Percentiles rank a stretch among this genome's conserved stretches.
Conservation (phyloP, 345 rosid species). For the Brassica juncea region DNA sequence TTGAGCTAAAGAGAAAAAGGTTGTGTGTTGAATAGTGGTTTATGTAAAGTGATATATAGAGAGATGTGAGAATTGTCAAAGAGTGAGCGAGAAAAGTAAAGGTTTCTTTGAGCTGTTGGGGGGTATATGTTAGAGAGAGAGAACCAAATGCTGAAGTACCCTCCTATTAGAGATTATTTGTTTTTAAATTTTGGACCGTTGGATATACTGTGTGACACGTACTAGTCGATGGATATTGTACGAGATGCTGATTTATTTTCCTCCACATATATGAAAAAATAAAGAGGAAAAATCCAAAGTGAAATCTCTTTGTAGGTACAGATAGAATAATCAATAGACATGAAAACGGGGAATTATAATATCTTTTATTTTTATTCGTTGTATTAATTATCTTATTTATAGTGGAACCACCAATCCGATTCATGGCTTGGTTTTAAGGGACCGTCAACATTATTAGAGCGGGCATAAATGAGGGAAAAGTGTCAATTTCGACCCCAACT, state of each 20-base stretch:
- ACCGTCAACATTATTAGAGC: constrained; percentile 14
- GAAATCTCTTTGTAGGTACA: constrained; percentile 24
- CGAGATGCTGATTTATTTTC: constrained; percentile 34
- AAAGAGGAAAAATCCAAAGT: constrained; percentile 33
- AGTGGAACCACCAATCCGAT: constrained; percentile 27
- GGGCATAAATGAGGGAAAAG: constrained; percentile 24
- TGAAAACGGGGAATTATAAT: constrained; percentile 11
- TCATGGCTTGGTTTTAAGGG: constrained; percentile 28
- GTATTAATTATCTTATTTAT: not conserved
- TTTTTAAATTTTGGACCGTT: constrained; percentile 11
- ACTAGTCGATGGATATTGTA: constrained; percentile 25
- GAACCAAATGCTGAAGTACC: too few species aligned
- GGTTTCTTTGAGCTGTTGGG: constrained; percentile 22
- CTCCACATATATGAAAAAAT: constrained; percentile 24
- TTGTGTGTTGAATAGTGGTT: constrained; percentile 14
- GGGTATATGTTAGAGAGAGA: constrained; percentile 10
- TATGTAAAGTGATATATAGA: constrained; percentile 33
- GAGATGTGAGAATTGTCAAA: constrained; percentile 4
- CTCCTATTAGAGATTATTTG: not conserved
- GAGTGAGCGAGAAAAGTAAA: constrained; percentile 34
- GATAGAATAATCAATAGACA: constrained; percentile 29
- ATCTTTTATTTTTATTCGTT: constrained; percentile 6
- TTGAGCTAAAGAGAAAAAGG: not conserved
- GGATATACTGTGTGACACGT: constrained; percentile 29
- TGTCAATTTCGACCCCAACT: too few species aligned